Percentiles rank a stretch among this genome's conserved stretches.
Evolutionary conservation across 192 early-diverging fungal species (phyloP).

Genomic region (Obelidium mucronatum): DNA sequence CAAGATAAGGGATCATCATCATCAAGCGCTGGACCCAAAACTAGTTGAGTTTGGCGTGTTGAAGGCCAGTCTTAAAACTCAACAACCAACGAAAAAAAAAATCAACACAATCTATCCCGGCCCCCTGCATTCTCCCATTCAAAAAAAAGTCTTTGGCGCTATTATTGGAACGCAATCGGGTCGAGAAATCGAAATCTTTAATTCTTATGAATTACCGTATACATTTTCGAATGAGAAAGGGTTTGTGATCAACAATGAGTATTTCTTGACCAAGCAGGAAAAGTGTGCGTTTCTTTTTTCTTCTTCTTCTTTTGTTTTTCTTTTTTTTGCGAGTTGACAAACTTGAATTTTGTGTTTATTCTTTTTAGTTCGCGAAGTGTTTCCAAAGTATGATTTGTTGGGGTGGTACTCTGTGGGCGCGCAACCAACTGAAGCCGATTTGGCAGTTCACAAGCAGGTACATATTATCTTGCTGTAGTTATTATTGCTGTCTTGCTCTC

Average conservation of each 20-base stretch:
- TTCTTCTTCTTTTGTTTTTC: background rate
- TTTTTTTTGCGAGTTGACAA: no score
- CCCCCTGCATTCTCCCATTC: background rate
- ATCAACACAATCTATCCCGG: background rate
- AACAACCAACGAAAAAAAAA: no score
- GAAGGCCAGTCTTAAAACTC: no score
- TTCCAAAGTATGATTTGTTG: constrained; percentile 80
- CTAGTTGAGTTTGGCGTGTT: background rate
- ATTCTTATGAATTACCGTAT: constrained; percentile 79
- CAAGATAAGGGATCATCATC: background rate
- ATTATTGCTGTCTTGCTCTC: background rate
- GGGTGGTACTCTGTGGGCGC: constrained; percentile 85
- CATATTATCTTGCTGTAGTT: background rate
- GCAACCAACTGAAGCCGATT: constrained; percentile 64
- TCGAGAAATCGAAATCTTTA: constrained; percentile 84
- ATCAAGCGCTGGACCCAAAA: background rate
- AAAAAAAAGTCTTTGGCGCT: constrained; percentile 70
- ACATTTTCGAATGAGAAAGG: constrained; percentile 44
- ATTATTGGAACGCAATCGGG: constrained; percentile 78
- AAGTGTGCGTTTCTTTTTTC: constrained; percentile 65
- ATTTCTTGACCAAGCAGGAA: constrained; percentile 76
- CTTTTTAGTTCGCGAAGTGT: constrained; percentile 88
- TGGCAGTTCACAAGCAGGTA: constrained; percentile 81
- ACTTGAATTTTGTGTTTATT: no score
- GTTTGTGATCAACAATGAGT: constrained; percentile 66